Conservation (phyloP, 1,139 yeast species). For the Magnusiomyces paraingens region DNA sequence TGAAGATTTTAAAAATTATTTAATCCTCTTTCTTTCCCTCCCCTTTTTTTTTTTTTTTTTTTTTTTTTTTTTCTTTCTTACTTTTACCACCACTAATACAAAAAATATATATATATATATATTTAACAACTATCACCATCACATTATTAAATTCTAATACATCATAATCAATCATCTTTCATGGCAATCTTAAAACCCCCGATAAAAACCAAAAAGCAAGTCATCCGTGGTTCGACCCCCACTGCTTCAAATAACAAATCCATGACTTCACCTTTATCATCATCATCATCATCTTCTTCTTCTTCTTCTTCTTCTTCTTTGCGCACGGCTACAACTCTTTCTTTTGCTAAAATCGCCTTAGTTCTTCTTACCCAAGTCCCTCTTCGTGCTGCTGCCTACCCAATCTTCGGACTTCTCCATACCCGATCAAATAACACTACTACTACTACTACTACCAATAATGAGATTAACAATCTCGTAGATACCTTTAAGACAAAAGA, state of each 20-base stretch:
- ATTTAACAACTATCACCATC: no score
- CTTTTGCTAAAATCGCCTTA: background rate
- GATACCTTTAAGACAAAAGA: background rate
- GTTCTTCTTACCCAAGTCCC: slow-evolving; percentile 1
- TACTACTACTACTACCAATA: background rate
- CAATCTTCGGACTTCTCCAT: background rate
- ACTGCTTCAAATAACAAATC: background rate
- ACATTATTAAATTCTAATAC: no score
- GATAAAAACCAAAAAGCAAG: slow-evolving; percentile 12
- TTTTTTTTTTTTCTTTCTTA: no score
- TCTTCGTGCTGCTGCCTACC: background rate
- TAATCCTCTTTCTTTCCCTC: no score
- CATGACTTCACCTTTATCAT: background rate
- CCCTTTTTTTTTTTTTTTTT: no score
- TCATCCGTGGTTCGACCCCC: background rate
- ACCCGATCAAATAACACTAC: no score
- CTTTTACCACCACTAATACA: no score
- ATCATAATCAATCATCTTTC: background rate
- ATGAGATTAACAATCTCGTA: background rate
- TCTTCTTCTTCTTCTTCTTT: background rate
- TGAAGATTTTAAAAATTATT: no score
- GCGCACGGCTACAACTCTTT: background rate
- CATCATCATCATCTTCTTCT: background rate
- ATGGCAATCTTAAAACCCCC: slow-evolving; percentile 7
- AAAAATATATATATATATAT: no score